Evolutionary conservation across 2,329 filamentous ascomycete species (phyloP).

Genomic region (Emergomyces pasteurianus): DNA sequence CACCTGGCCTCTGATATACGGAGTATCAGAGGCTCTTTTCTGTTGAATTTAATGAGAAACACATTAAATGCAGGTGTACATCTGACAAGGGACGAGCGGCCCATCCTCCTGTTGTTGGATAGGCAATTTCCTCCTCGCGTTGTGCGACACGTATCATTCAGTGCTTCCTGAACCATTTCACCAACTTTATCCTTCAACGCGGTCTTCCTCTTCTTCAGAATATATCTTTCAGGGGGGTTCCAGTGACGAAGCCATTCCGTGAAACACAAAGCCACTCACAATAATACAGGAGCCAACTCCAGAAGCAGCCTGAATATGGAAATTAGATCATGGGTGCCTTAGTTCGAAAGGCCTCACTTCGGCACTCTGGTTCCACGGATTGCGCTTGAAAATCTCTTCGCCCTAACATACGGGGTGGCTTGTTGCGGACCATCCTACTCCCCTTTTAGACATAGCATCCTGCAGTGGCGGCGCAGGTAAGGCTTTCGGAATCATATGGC

Average conservation of each 20-base stretch:
- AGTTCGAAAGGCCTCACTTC: background rate
- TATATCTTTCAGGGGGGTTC: too few relatives aligned
- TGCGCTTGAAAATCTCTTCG: background rate
- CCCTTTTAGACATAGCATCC: background rate
- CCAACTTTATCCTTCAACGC: background rate
- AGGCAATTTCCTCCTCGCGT: background rate
- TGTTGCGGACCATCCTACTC: background rate
- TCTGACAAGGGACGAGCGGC: background rate
- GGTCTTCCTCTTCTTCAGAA: background rate
- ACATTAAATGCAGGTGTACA: background rate
- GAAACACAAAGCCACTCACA: background rate
- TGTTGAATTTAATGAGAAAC: background rate
- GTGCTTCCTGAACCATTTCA: background rate
- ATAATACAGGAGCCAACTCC: background rate
- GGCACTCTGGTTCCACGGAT: background rate
- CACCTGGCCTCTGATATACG: background rate
- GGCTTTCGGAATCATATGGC: background rate
- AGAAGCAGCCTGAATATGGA: background rate
- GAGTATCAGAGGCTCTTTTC: background rate
- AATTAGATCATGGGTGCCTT: background rate
- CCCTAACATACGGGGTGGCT: background rate
- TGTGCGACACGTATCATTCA: background rate
- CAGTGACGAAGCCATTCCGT: too few relatives aligned
- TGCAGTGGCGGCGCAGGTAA: background rate
- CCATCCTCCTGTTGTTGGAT: background rate